phyloP scores from a whole-genome alignment of 2,329 filamentous ascomycete species.

The Trichoderma simmonsii region DNA sequence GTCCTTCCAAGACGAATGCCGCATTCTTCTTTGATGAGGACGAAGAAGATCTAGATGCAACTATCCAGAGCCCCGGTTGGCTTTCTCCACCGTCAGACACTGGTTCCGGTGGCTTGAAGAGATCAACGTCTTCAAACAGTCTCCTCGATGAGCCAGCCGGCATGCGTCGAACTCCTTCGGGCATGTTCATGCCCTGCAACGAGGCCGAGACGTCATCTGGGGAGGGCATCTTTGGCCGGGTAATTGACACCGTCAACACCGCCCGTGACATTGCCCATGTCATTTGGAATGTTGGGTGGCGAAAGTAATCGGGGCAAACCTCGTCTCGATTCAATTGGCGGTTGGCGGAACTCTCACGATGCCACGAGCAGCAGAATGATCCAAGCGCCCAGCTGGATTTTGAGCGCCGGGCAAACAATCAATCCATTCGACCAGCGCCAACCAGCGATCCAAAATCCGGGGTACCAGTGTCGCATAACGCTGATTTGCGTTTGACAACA shows the following conservation, averaged over 20 bases:
- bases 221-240: constrained; percentile 69
- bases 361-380: constrained; percentile 1
- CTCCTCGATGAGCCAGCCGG: constrained; percentile 54
- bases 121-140: constrained; percentile 48
- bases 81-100: constrained; percentile 27
- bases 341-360: background rate
- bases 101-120: constrained; percentile 37
- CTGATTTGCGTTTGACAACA: background rate
- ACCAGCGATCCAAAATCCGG: constrained; percentile 1
- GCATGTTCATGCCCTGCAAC: constrained; percentile 89
- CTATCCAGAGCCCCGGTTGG: constrained; percentile 31
- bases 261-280: constrained; percentile 68
- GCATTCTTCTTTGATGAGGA: constrained; percentile 62
- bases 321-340: background rate
- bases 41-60: constrained; percentile 49
- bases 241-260: constrained; percentile 77
- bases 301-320: constrained; percentile 40
- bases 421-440: background rate
- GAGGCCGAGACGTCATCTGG: constrained; percentile 62
- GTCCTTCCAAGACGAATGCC: constrained; percentile 64
- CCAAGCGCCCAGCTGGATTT: background rate
- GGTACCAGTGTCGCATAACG: constrained; percentile 6
- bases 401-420: background rate
- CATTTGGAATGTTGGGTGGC: constrained; percentile 69
- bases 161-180: constrained; percentile 75